A percentile compares a stretch with the other conserved stretches of the same genome.
These are phyloP conservation scores for Microsporum ferrugineum DNA, from an alignment of 2,329 filamentous ascomycete genomes.

Conservation along the genomic window DNA sequence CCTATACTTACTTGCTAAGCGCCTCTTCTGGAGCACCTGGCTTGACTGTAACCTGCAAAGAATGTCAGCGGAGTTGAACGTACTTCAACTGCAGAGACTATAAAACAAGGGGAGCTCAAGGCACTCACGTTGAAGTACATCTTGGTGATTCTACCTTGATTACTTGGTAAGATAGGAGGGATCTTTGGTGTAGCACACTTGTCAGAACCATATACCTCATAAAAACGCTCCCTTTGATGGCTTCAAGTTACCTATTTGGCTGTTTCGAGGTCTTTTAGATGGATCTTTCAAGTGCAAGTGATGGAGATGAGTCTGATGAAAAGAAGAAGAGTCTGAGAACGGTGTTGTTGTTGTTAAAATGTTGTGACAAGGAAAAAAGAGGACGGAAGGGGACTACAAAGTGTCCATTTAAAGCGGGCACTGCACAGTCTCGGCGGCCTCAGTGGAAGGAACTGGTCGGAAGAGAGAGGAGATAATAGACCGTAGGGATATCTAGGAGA, in stretches of 20 bases:
- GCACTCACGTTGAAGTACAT: slow-evolving; percentile 7
- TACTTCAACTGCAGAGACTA: background rate
- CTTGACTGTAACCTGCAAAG: slow-evolving; percentile 64
- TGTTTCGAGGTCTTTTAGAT: background rate
- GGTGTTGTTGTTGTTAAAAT: background rate
- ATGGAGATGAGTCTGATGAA: background rate
- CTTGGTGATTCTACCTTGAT: background rate
- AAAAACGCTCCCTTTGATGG: background rate
- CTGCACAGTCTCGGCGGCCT: slow-evolving; percentile 1
- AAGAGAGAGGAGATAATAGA: background rate
- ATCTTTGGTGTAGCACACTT: background rate
- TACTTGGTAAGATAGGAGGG: background rate
- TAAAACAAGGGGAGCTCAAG: background rate
- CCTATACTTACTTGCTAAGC: slow-evolving; percentile 49
- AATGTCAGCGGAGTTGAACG: background rate
- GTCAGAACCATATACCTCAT: background rate
- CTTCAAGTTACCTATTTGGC: background rate
- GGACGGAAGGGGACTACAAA: background rate
- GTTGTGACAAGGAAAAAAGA: background rate
- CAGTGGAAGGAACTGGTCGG: background rate
- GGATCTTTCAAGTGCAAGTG: background rate
- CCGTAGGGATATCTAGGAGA: background rate
- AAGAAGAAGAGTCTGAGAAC: background rate
- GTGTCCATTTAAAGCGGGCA: background rate
- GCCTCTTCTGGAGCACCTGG: slow-evolving; percentile 54